A percentile compares a stretch with the other conserved stretches of the same genome.
phyloP scores from a whole-genome alignment of 2,329 filamentous ascomycete species.

The Beauveria sp. region DNA sequence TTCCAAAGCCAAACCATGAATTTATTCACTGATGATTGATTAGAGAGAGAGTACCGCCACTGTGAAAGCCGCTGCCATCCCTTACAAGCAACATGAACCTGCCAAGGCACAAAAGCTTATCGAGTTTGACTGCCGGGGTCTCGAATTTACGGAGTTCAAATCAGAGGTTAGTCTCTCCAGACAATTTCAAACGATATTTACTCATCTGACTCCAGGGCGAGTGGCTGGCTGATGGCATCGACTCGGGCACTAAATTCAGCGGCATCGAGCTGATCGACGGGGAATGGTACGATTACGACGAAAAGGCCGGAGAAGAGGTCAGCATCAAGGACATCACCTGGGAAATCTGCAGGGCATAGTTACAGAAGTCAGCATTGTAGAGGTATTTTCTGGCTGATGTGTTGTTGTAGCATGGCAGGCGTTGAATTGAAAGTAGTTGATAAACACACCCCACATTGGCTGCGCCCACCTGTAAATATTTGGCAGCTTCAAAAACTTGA shows the following conservation, averaged over 20 bases:
- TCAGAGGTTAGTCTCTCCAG: constrained; percentile 56
- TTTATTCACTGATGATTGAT: neutral
- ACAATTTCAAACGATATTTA: neutral
- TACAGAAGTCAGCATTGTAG: neutral
- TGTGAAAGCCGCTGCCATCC: constrained; percentile 64
- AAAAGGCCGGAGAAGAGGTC: constrained; percentile 86
- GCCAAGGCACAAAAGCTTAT: constrained; percentile 72
- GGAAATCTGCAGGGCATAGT: constrained; percentile 68
- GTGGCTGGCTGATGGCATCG: constrained; percentile 76
- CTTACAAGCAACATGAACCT: constrained; percentile 65
- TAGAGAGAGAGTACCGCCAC: constrained; percentile 80
- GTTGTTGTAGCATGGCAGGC: neutral
- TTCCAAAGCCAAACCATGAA: neutral
- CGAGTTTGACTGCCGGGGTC: constrained; percentile 85
- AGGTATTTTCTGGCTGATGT: neutral
- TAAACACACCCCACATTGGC: neutral
- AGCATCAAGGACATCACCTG: constrained; percentile 85
- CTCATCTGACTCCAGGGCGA: constrained; percentile 55
- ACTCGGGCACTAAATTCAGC: constrained; percentile 75
- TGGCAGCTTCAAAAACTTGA: neutral
- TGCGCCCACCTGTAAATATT: neutral
- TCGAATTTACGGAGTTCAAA: constrained; percentile 88
- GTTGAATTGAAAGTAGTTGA: constrained; percentile 5
- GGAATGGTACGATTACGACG: constrained; percentile 98
- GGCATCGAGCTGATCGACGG: constrained; percentile 77